Evolutionary conservation across 805 yeast genomes (phyloP).

Genomic region (Nakazawaea sp.): DNA sequence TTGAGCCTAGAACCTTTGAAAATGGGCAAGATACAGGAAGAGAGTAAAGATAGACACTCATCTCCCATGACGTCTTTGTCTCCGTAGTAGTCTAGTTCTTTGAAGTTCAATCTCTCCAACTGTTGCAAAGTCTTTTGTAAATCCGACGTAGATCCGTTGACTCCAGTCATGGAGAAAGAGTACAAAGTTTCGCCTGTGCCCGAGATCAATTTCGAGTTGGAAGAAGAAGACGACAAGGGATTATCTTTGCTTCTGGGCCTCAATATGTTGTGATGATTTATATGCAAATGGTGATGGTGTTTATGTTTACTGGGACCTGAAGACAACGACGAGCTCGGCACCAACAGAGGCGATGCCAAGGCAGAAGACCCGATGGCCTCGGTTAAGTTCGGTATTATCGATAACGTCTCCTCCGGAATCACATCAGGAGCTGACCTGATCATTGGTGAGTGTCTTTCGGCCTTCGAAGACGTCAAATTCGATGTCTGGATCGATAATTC

Average conservation of each 20-base stretch:
- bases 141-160: slow-evolving; percentile 21
- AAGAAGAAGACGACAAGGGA: slow-evolving; percentile 28
- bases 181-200: slow-evolving; percentile 27
- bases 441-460: neutral
- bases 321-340: neutral
- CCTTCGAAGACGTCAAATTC: slow-evolving; percentile 11
- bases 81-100: slow-evolving; percentile 20
- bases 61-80: slow-evolving; percentile 36
- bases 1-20: slow-evolving; percentile 41
- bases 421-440: neutral
- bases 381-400: neutral
- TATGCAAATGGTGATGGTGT: slow-evolving; percentile 19
- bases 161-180: slow-evolving; percentile 25
- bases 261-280: slow-evolving; percentile 19
- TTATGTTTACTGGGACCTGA: slow-evolving; percentile 5
- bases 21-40: slow-evolving; percentile 34
- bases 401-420: slow-evolving; percentile 9
- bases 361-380: slow-evolving; percentile 4
- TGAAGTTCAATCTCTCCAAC: slow-evolving; percentile 21
- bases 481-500: slow-evolving; percentile 21
- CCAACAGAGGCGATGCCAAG: slow-evolving; percentile 1
- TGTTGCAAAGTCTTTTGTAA: slow-evolving; percentile 23
- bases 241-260: slow-evolving; percentile 21
- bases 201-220: slow-evolving; percentile 26
- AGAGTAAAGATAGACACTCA: slow-evolving; percentile 42